Evolutionary conservation across 1,139 yeast genomes (phyloP).

Genomic region (Kodamaea fungicola): DNA sequence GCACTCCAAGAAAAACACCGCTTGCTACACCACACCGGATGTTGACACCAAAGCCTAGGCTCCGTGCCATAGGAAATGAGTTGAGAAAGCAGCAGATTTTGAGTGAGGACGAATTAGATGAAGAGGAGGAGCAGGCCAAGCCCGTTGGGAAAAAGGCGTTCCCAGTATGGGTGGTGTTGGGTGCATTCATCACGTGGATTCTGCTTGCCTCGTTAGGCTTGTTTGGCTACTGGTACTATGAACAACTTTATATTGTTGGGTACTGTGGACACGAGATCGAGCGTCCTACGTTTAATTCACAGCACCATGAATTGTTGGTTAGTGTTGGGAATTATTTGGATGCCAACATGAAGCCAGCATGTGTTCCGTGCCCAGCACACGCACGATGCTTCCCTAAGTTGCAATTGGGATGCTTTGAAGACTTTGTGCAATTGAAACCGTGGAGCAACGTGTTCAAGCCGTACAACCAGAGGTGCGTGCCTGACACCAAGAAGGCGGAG

Average conservation of each 20-base stretch:
- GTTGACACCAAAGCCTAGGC: conserved; percentile 14
- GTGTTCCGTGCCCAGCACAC: conserved; percentile 78
- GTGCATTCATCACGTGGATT: conserved; percentile 23
- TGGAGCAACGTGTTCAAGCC: conserved; percentile 59
- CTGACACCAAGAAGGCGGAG: conserved; percentile 72
- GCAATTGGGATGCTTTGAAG: conserved; percentile 65
- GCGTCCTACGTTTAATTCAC: conserved; percentile 28
- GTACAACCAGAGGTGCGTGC: conserved; percentile 58
- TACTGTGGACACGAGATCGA: conserved; percentile 63
- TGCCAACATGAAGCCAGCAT: conserved; percentile 50
- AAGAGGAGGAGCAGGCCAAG: conserved; percentile 4
- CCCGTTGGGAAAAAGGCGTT: background rate
- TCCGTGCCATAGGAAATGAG: conserved; percentile 13
- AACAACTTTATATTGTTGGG: conserved; percentile 57
- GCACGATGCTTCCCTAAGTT: conserved; percentile 68
- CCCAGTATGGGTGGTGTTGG: background rate
- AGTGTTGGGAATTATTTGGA: conserved; percentile 34
- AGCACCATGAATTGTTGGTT: conserved; percentile 17
- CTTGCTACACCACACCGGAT: conserved; percentile 1
- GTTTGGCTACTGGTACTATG: conserved; percentile 58
- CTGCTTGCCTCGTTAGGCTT: conserved; percentile 23
- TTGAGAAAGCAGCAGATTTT: conserved; percentile 10
- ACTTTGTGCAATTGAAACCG: conserved; percentile 54
- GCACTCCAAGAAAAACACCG: conserved; percentile 12
- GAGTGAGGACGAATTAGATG: conserved; percentile 12